Percentiles rank a stretch among this genome's conserved stretches.
These are phyloP conservation scores for Macrotyloma uniflorum DNA, from an alignment of 306 rosid species.

Conservation along the genomic window DNA sequence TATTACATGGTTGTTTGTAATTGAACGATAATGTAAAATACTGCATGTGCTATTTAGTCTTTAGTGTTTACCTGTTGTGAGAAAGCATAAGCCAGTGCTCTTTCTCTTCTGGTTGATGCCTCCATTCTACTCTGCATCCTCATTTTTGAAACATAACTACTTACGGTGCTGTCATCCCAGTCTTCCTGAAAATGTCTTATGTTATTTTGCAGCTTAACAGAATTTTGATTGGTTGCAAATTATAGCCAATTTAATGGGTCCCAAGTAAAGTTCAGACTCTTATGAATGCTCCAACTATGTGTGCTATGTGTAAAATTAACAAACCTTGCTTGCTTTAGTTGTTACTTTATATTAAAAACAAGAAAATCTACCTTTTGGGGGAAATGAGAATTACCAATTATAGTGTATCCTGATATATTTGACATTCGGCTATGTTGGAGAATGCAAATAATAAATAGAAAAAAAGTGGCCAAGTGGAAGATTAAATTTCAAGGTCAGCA, in stretches of 20 bases:
- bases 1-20: background rate
- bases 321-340: background rate
- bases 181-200: slow-evolving; percentile 65
- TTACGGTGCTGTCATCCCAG: slow-evolving; percentile 96
- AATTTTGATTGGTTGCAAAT: slow-evolving; percentile 15
- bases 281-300: slow-evolving; percentile 10
- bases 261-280: background rate
- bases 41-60: background rate
- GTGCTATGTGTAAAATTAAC: background rate
- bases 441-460: background rate
- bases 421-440: background rate
- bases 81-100: slow-evolving; percentile 96
- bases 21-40: background rate
- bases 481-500: background rate
- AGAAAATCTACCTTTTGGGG: background rate
- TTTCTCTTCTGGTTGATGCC: slow-evolving; percentile 87
- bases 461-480: background rate
- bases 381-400: background rate
- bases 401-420: background rate
- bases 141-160: slow-evolving; percentile 80
- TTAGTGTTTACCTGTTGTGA: slow-evolving; percentile 76
- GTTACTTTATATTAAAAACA: background rate
- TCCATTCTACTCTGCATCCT: slow-evolving; percentile 86
- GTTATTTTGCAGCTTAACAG: slow-evolving; percentile 7
- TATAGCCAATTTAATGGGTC: background rate